Base-by-base conservation (phyloP, 768 basidiomycete species). In the Auriscalpium vulgare region DNA sequence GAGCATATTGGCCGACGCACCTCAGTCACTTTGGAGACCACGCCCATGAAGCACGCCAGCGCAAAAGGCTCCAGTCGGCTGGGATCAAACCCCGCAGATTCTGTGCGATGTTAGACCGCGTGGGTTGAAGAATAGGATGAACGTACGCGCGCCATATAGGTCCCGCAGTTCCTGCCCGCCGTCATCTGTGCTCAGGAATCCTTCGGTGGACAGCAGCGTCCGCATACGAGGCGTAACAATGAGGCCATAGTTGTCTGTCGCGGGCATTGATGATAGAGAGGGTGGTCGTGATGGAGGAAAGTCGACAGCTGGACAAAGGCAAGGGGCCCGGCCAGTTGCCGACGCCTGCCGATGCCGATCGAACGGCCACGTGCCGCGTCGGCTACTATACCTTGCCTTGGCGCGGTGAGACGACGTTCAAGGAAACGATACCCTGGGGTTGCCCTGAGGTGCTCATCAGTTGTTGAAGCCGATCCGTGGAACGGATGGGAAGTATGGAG, bases 111-210 rank as follows among this genome's bases (percentile, higher is more conserved):
- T 40, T 34, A 16, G 16, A n/a, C 23, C 5, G 34, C n/a, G 34
- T 14, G 10, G 10, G 14, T 8, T 14, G 13, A 16, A 10, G 13
- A 8, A 16, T 21, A 47, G 10, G 38, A 9, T 36, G n/a, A 3
- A 46, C 43, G 40, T 34, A 54, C 43, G 19, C 11, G 21, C 16
- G 37, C 17, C 17, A 37, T 46, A 53, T 4, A 53, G 37, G 4
- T 34, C 37, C 34, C 47, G 51, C 14, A 59, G 44, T 14, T 56
- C 56, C 16, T 59, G 51, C 13, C 51, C 58, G 45, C 58, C 51
- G 3, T 21, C 17, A n/a, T 21, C 29, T 49, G 51, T 45, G 1
- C 14, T 37, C 17, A 52, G 45, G 13, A 37, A 17, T 11, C 45
- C 51, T 13, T 38, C 40, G 11, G 17, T 43, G 6, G 17, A 16